Evolutionary conservation across 495 filamentous ascomycete species (phyloP).

Genomic region (Daldinia childiae): DNA sequence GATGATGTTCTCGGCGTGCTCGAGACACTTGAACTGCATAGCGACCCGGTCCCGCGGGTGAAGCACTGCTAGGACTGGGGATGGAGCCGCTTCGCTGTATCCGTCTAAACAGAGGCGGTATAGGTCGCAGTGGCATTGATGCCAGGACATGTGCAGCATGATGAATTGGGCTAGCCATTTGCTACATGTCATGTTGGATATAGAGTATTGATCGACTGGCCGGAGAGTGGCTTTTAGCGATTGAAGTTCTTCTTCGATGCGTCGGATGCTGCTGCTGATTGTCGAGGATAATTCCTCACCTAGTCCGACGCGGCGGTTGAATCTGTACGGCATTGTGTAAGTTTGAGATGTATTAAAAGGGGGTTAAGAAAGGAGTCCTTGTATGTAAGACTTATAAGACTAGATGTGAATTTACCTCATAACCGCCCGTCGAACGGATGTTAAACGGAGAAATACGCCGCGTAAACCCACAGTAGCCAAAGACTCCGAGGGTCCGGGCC

Average conservation of each 20-base stretch:
- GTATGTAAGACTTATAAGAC: not conserved
- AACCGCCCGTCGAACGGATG: constrained; percentile 37
- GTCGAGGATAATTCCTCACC: constrained; percentile 39
- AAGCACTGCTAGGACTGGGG: constrained; percentile 32
- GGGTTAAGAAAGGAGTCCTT: not conserved
- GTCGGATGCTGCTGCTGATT: constrained; percentile 29
- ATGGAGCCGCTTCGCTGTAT: constrained; percentile 45
- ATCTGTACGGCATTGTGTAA: constrained; percentile 18
- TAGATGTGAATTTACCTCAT: constrained; percentile 30
- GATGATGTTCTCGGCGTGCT: constrained; percentile 45
- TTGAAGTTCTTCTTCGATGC: constrained; percentile 34
- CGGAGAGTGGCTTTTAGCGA: constrained; percentile 21
- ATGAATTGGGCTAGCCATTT: constrained; percentile 39
- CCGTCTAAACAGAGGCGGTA: constrained; percentile 44
- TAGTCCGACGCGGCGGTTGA: constrained; percentile 39
- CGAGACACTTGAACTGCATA: constrained; percentile 42
- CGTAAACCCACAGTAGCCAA: constrained; percentile 32
- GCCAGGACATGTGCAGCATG: constrained; percentile 45
- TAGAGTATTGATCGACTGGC: constrained; percentile 34
- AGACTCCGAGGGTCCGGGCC: constrained; percentile 19
- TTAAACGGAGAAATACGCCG: constrained; percentile 39
- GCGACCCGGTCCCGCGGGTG: constrained; percentile 30
- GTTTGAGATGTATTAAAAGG: not conserved
- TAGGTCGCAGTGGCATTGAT: constrained; percentile 48
- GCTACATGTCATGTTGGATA: constrained; percentile 23